These are phyloP conservation scores for Coemansia nantahalensis DNA, from an alignment of 192 early-diverging fungal species.

Conservation along the genomic window DNA sequence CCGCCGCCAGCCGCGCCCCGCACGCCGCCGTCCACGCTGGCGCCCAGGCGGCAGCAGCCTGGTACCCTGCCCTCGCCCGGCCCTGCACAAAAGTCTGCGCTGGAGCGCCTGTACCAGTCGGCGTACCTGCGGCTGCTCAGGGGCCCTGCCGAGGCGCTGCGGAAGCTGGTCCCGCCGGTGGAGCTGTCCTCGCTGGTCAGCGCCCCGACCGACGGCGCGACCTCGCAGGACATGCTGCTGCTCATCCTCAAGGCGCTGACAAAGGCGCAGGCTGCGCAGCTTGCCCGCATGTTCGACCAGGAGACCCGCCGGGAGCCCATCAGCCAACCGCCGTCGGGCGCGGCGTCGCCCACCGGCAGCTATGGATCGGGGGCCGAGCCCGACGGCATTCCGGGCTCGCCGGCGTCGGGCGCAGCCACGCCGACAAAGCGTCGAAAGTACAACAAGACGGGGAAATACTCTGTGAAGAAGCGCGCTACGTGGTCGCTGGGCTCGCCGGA, in stretches of 20 bases:
- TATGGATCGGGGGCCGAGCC: conserved; percentile 20
- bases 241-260: conserved; percentile 45
- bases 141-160: conserved; percentile 35
- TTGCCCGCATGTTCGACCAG: conserved; percentile 42
- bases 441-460: conserved; percentile 40
- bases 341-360: conserved; percentile 31
- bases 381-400: conserved; percentile 7
- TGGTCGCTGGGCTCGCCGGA: neutral
- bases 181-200: conserved; percentile 24
- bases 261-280: conserved; percentile 43
- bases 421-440: conserved; percentile 39
- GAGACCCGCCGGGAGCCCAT: too few relatives aligned
- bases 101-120: conserved; percentile 50
- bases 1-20: neutral
- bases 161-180: conserved; percentile 36
- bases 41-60: neutral
- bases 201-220: neutral
- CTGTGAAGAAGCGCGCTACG: conserved; percentile 10
- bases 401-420: conserved; percentile 11
- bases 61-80: conserved; percentile 1
- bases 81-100: conserved; percentile 16
- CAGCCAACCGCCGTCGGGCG: conserved; percentile 33
- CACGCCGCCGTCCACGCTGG: neutral
- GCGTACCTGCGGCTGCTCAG: conserved; percentile 41
- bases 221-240: conserved; percentile 14